Percentiles rank a stretch among this genome's conserved stretches.
Conservation (phyloP, 1,284 basidiomycete species). For the Sparassis latifolia region DNA sequence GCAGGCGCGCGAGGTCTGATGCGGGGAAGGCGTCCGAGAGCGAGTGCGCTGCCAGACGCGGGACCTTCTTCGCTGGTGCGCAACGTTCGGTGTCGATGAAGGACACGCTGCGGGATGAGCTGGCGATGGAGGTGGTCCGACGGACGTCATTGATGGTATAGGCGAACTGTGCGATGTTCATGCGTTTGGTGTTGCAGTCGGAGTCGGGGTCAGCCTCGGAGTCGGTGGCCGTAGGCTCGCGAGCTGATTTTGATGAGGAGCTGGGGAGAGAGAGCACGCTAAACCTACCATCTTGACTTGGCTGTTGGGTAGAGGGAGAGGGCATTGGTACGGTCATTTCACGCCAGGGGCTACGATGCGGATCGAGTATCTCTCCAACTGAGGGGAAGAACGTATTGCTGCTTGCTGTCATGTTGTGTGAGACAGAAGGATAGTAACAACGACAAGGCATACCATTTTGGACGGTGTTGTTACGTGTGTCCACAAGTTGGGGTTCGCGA, state of each 20-base stretch:
- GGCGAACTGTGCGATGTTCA: constrained; percentile 2
- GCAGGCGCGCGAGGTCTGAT: constrained; percentile 38
- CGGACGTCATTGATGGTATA: not conserved
- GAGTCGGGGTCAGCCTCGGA: not conserved
- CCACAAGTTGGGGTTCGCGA: too few species aligned
- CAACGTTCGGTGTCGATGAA: not conserved
- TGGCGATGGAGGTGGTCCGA: constrained; percentile 2
- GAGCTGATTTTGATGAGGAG: not conserved
- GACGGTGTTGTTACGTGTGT: too few species aligned
- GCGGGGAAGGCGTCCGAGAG: constrained; percentile 36
- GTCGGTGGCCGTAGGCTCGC: not conserved
- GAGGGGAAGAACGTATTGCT: not conserved
- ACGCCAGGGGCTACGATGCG: not conserved
- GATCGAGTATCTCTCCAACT: not conserved
- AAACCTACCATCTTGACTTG: too few species aligned
- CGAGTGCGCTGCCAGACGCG: constrained; percentile 8
- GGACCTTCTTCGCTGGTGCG: constrained; percentile 2
- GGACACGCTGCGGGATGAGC: constrained; percentile 1
- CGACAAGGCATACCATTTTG: not conserved
- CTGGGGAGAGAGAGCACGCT: too few species aligned
- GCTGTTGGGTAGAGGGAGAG: too few species aligned
- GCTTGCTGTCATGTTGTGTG: not conserved
- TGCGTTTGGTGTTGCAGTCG: not conserved
- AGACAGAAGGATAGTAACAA: not conserved
- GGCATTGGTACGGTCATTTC: not conserved